Percentiles rank a stretch among this genome's conserved stretches.
Evolutionary conservation across 345 rosid species (phyloP).

Genomic region (Brassica napus): DNA sequence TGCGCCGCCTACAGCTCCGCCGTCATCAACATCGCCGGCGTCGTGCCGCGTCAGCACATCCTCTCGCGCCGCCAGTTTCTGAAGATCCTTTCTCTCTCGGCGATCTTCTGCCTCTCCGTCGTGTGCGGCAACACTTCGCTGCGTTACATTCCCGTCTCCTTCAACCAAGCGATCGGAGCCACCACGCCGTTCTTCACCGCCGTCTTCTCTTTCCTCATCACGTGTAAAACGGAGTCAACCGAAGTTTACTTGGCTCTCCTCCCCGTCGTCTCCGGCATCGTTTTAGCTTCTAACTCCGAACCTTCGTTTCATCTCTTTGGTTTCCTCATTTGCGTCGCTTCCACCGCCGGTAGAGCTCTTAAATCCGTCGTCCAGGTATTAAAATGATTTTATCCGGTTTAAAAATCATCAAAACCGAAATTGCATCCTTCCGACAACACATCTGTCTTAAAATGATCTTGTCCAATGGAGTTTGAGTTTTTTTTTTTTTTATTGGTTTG

Average conservation of each 20-base stretch:
- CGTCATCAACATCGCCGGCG: conserved; percentile 66
- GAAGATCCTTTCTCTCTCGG: conserved; percentile 80
- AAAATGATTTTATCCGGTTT: neutral
- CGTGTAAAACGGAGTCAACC: conserved; percentile 80
- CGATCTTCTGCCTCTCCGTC: conserved; percentile 89
- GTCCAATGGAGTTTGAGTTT: neutral
- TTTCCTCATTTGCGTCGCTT: conserved; percentile 83
- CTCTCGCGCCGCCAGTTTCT: conserved; percentile 71
- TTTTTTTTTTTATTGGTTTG: neutral
- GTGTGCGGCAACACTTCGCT: conserved; percentile 94
- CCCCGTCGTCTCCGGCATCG: conserved; percentile 92
- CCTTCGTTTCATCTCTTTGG: conserved; percentile 90
- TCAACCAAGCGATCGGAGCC: conserved; percentile 95
- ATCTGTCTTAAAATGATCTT: neutral
- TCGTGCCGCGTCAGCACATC: conserved; percentile 87
- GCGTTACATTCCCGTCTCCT: conserved; percentile 91
- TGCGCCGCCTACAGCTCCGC: conserved; percentile 78
- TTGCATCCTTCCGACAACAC: neutral
- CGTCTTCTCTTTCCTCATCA: conserved; percentile 75
- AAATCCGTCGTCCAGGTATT: neutral
- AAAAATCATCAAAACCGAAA: neutral
- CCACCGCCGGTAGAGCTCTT: conserved; percentile 27
- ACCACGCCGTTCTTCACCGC: conserved; percentile 99
- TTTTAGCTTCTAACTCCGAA: conserved; percentile 83
- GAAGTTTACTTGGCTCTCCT: conserved; percentile 81